A percentile compares a stretch with the other conserved stretches of the same genome.
Conservation (phyloP, 495 filamentous ascomycete genomes). For the Talaromyces stipitatus region DNA sequence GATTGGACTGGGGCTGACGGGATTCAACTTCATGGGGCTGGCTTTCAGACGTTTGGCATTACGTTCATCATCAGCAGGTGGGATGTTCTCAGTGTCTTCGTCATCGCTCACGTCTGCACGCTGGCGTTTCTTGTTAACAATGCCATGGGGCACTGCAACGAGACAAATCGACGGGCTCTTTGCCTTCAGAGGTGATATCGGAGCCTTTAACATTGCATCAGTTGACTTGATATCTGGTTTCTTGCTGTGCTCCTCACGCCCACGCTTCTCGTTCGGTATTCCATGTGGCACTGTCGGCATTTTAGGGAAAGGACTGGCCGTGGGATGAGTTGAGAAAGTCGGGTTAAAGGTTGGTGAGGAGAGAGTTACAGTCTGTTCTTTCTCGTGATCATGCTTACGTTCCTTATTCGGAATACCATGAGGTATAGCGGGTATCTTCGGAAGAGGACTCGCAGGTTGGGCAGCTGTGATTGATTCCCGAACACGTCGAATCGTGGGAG, state of each 20-base stretch:
- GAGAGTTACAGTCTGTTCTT: neutral
- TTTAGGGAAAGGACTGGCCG: constrained; percentile 21
- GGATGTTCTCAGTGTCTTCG: constrained; percentile 35
- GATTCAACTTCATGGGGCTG: constrained; percentile 29
- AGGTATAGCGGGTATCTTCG: constrained; percentile 40
- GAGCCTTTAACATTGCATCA: constrained; percentile 10
- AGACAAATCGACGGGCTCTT: constrained; percentile 23
- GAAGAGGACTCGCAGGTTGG: constrained; percentile 15
- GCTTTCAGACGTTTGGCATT: constrained; percentile 37
- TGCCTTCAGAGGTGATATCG: constrained; percentile 4
- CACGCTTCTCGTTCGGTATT: constrained; percentile 67
- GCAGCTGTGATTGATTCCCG: constrained; percentile 19
- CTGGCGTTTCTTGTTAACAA: constrained; percentile 65
- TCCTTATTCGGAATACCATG: constrained; percentile 60
- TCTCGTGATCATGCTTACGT: neutral
- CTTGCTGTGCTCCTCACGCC: constrained; percentile 31
- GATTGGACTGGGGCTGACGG: constrained; percentile 27
- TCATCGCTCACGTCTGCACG: constrained; percentile 24
- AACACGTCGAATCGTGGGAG: constrained; percentile 31
- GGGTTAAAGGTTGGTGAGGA: neutral
- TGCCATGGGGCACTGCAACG: constrained; percentile 54
- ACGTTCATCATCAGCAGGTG: constrained; percentile 28
- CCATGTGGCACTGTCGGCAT: constrained; percentile 53
- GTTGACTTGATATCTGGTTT: constrained; percentile 14
- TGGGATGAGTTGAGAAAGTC: neutral